Evolutionary conservation across 306 rosid genomes (phyloP), one percentile per base, ranked within the genome.

Genomic region (Abrus precatorius): DNA sequence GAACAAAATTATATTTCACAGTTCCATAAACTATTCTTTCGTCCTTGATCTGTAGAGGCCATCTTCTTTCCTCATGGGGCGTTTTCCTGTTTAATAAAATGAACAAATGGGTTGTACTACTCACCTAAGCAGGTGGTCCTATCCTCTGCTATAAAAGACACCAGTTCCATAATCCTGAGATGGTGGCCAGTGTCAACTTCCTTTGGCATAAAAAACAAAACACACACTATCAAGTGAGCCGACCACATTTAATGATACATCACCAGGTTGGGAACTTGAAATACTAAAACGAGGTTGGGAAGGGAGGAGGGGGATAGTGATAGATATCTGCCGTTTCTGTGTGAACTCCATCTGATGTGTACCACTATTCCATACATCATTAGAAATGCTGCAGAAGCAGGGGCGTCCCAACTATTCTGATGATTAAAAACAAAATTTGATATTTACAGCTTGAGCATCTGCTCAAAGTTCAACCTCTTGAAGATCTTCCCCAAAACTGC

Each of bases 381-480:
- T 75, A 48, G 79, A 69, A 80, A 80, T 84, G 86, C 85, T 61
- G 67, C 67, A 86, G 90, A 82, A 84, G 90, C 83, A 83, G 76
- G 82, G 76, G 64, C 52, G 41, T 83, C 76, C 84, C 86, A 80
- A 83, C 88, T 80, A 87, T 68, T 84, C 83, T 49, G 86, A 79
- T 56, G 86, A 86, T 66, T 85, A 77, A 69, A 90, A 88, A 88
- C 93, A 88, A 92, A 94, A 89, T 85, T 91, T 81, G 82, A 85
- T 92, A 92, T 92, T 87, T 90, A 92, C 97, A 90, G 85, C 86
- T 83, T 77, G 76, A 69, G 70, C 82, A 69, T 79, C 86, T 50
- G 84, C 76, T 92, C 92, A 92, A 79, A 92, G 97, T 81, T 92
- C 97, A 89, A 91, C 98, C 86, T 92, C 97, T 28, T 91, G 95